phyloP scores from a whole-genome alignment of 2,329 filamentous ascomycete genomes.

The Colletotrichum plurivorum region DNA sequence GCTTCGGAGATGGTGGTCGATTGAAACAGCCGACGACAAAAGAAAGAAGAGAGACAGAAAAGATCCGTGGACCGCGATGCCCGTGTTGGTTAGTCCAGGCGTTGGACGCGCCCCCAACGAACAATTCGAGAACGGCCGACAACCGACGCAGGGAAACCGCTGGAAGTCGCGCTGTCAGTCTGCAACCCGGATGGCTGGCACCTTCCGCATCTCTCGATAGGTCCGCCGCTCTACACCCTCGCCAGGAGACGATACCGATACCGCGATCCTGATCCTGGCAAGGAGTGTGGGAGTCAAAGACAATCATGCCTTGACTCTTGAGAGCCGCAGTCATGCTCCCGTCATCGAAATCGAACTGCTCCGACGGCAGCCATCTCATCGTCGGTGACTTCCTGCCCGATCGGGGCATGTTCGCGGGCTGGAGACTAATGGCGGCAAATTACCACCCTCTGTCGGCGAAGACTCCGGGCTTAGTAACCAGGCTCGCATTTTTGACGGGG shows the following conservation, averaged over 20 bases:
- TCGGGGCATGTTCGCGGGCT: conserved; percentile 20
- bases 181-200: conserved; percentile 17
- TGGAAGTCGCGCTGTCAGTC: conserved; percentile 19
- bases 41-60: conserved; percentile 8
- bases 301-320: not conserved
- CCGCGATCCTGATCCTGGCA: no score
- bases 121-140: conserved; percentile 33
- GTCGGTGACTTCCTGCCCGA: conserved; percentile 14
- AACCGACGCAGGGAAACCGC: conserved; percentile 26
- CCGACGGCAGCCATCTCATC: not conserved
- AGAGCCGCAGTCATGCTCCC: conserved; percentile 27
- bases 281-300: no score
- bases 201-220: conserved; percentile 9
- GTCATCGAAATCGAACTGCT: conserved; percentile 12
- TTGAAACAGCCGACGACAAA: conserved; percentile 33
- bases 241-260: not conserved
- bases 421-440: not conserved
- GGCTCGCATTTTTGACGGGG: conserved; percentile 5
- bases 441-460: conserved; percentile 6
- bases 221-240: not conserved
- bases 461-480: conserved; percentile 12
- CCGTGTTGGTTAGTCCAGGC: conserved; percentile 13
- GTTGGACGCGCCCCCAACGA: conserved; percentile 15
- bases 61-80: conserved; percentile 22
- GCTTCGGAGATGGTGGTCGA: not conserved